phyloP scores from a whole-genome alignment of 2,329 filamentous ascomycete species.

The Arthrinium phaeospermum region DNA sequence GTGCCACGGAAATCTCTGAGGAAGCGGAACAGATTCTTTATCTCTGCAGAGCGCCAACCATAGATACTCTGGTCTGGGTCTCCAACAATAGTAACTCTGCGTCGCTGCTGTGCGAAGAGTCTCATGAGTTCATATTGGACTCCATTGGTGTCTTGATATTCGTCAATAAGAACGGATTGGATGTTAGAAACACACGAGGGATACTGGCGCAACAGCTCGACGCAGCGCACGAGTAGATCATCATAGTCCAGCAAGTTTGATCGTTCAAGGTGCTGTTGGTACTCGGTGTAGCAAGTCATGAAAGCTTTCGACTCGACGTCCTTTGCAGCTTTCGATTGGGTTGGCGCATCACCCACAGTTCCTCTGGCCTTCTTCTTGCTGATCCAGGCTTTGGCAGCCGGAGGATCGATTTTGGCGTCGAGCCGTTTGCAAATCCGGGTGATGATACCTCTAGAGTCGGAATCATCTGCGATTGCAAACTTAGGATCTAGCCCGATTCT shows the following conservation, averaged over 20 bases:
- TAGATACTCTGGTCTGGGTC: conserved; percentile 99
- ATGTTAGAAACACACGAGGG: conserved; percentile 88
- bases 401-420: conserved; percentile 71
- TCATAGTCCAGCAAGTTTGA: conserved; percentile 94
- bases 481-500: conserved; percentile 81
- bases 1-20: conserved; percentile 78
- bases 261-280: conserved; percentile 74
- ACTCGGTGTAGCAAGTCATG: conserved; percentile 72
- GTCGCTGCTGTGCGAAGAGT: conserved; percentile 74
- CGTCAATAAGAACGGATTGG: conserved; percentile 90
- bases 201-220: conserved; percentile 74
- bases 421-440: conserved; percentile 82
- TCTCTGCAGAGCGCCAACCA: conserved; percentile 91
- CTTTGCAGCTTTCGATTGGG: conserved; percentile 52
- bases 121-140: conserved; percentile 96
- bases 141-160: conserved; percentile 96
- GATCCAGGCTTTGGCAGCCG: conserved; percentile 76
- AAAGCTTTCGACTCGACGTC: conserved; percentile 62
- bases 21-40: conserved; percentile 83
- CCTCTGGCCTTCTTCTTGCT: conserved; percentile 69
- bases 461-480: conserved; percentile 89
- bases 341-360: conserved; percentile 40
- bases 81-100: conserved; percentile 90
- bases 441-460: conserved; percentile 80
- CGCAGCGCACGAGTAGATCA: conserved; percentile 84